A percentile compares a stretch with the other conserved stretches of the same genome.
phyloP scores from a whole-genome alignment of 2,329 filamentous ascomycete species.

The Periconia sp. region DNA sequence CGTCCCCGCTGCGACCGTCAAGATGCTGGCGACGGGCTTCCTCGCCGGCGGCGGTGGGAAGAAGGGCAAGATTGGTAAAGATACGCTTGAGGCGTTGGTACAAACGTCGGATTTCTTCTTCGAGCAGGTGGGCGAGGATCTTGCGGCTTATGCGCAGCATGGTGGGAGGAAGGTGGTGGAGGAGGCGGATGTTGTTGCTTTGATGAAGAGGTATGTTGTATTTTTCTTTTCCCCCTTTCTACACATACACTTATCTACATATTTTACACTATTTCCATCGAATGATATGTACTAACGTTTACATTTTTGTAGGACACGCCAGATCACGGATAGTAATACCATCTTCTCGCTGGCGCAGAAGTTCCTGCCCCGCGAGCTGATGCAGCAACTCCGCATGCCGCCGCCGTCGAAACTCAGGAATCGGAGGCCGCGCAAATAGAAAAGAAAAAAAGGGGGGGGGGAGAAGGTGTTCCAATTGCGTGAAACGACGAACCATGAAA shows the following conservation, averaged over 20 bases:
- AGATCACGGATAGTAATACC: constrained; percentile 70
- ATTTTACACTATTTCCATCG: too few species aligned
- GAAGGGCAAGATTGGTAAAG: constrained; percentile 70
- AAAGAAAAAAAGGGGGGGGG: too few species aligned
- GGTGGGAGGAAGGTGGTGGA: constrained; percentile 83
- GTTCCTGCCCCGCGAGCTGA: constrained; percentile 76
- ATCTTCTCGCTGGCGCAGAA: constrained; percentile 84
- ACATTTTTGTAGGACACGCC: constrained; percentile 50
- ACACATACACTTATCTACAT: too few species aligned
- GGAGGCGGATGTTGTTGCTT: constrained; percentile 76
- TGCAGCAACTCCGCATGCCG: constrained; percentile 77
- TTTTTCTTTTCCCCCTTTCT: constrained; percentile 5
- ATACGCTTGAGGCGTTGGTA: constrained; percentile 72
- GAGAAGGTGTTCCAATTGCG: constrained; percentile 40
- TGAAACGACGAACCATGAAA: constrained; percentile 45
- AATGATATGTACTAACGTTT: constrained; percentile 4
- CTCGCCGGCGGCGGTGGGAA: constrained; percentile 65
- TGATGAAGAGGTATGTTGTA: constrained; percentile 77
- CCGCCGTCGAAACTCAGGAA: constrained; percentile 49
- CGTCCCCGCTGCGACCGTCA: constrained; percentile 72
- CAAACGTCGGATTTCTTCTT: constrained; percentile 91
- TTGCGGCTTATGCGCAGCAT: constrained; percentile 78
- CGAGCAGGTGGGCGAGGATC: constrained; percentile 79
- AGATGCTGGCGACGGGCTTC: constrained; percentile 70
- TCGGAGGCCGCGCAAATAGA: constrained; percentile 44